Evolutionary conservation across 1,139 yeast species (phyloP).

Genomic region (Petasospora rhodanensis): DNA sequence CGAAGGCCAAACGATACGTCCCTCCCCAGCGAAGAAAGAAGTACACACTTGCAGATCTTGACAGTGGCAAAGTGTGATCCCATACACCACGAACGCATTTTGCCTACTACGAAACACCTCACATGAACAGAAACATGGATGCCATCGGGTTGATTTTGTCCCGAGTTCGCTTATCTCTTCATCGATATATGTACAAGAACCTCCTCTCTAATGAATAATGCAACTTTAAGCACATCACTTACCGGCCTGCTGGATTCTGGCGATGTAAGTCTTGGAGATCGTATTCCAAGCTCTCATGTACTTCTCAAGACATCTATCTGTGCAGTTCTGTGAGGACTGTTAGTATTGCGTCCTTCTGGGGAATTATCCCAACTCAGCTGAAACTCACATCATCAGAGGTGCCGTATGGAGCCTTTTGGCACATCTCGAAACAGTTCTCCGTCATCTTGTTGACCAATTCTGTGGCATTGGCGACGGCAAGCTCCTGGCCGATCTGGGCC

Average conservation of each 20-base stretch:
- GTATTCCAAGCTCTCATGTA: conserved; percentile 91
- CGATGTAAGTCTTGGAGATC: conserved; percentile 68
- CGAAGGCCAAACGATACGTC: conserved; percentile 7
- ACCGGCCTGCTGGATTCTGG: conserved; percentile 59
- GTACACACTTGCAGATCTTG: conserved; percentile 17
- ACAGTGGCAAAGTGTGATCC: conserved; percentile 7
- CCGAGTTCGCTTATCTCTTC: background rate
- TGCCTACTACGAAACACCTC: background rate
- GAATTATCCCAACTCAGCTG: too few species aligned
- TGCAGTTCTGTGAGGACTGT: conserved; percentile 38
- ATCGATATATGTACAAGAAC: conserved; percentile 3
- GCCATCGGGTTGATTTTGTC: too few species aligned
- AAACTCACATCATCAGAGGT: conserved; percentile 37
- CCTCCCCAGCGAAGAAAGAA: conserved; percentile 15
- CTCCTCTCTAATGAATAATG: background rate
- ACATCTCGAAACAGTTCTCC: conserved; percentile 82
- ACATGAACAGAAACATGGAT: background rate
- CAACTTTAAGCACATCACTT: conserved; percentile 3
- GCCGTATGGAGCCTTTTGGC: conserved; percentile 50
- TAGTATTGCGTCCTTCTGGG: conserved; percentile 25
- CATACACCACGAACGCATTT: background rate
- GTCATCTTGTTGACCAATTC: conserved; percentile 82
- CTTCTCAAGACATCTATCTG: conserved; percentile 75
- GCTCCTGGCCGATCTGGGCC: conserved; percentile 70
- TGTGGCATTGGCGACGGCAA: conserved; percentile 86